These are phyloP conservation scores for Tolypocladium album DNA, from an alignment of 2,329 filamentous ascomycete species.

Conservation along the genomic window DNA sequence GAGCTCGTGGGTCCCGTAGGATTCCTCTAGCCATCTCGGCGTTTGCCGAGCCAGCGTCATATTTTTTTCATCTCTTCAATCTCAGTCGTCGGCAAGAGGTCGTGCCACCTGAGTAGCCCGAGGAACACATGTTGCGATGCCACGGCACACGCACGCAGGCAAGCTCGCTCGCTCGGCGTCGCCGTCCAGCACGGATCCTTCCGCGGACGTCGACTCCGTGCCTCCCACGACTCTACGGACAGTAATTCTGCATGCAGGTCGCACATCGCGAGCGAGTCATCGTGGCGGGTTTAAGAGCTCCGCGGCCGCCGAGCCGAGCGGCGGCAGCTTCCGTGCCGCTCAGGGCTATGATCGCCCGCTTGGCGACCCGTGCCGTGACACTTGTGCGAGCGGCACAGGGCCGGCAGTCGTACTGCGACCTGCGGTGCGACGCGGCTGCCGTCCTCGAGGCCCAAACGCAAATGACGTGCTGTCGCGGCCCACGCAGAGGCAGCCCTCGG, in stretches of 20 bases:
- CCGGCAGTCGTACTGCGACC: not conserved
- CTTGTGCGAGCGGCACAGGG: not conserved
- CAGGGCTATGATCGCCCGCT: not conserved
- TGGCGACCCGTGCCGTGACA: not conserved
- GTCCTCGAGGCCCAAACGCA: not conserved
- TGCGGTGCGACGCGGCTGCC: conserved; percentile 1
- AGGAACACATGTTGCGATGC: not conserved
- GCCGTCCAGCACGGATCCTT: not conserved
- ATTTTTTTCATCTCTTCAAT: not conserved
- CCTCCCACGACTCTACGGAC: not conserved
- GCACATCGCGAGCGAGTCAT: not conserved
- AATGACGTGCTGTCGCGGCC: not conserved
- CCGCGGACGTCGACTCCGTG: not conserved
- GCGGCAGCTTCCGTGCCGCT: not conserved
- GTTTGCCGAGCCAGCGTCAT: not conserved
- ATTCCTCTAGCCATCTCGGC: not conserved
- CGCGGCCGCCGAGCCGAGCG: not conserved
- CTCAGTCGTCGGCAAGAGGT: not conserved
- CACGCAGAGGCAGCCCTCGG: not conserved
- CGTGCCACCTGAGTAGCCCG: too few relatives aligned
- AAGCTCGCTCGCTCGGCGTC: not conserved
- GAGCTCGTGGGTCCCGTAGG: not conserved
- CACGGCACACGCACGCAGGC: not conserved
- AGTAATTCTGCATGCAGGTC: not conserved
- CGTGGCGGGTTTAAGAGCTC: not conserved